Evolutionary conservation across 257 asterid genomes (phyloP), one percentile per base, ranked within the genome.

Genomic region (Voacanga thouarsii): DNA sequence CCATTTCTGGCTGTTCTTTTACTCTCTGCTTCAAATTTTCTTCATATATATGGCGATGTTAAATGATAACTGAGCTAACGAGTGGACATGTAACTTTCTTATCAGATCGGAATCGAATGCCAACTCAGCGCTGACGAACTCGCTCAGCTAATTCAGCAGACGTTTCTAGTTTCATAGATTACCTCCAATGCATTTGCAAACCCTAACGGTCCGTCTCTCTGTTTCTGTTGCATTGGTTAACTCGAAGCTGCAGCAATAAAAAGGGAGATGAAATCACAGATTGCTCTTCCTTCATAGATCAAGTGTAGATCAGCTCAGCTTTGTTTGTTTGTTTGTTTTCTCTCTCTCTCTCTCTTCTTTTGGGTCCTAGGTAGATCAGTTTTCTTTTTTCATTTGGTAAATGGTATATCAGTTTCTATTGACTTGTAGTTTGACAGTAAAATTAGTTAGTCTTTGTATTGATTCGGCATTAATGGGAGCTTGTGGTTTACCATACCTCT

Each of bases 121-220:
- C 96, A 91, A 79, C 96, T 93, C 39, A 95, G 99, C 77, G 99
- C 99, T 6, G 97, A 95, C 79, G 99, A 95, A 69, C 82, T 95
- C 83, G 99, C 99, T 50, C 90, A 90, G 68, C 94, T 86, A 77
- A 89, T 95, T 84, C 99, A 91, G 86, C 96, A 87, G 85, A 93
- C 98, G 64, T 95, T 95, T 90, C 86, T 72, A 47, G 75, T 14
- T 21, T 47, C 75, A 12, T 71, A 71, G 59, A 69, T 8, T 1
- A 3, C 51, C 7, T 19, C 9, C 73, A 23, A 0, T 23, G 16
- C 50, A 9, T 41, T 4, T 61, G 28, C 41, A 57, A 64, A 64
- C 44, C 70, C 70, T 60, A 60, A 24, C 70, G 21, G 21, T 14
- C 41, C 69, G n/a, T 7, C 7, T 24, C 37, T 33, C 37, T 33